Base-by-base conservation (phyloP, 257 asterid species). In the Catharanthus roseus region DNA sequence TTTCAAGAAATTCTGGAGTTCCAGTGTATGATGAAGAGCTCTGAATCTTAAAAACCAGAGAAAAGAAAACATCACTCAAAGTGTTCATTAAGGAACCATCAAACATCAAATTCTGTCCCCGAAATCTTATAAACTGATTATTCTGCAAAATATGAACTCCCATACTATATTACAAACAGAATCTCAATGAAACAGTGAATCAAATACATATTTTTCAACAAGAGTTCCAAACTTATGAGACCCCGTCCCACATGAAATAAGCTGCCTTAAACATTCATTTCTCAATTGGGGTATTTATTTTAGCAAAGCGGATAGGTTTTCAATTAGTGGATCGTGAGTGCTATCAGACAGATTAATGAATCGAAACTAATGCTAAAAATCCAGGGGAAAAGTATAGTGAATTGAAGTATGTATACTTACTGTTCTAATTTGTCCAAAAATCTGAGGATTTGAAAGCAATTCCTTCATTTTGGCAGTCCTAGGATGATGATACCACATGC, bases 401-500 rank as follows among this genome's bases (percentile, higher is more conserved):
- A 4, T 29, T 45, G 41, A 67, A 45, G 0, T 15, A 1, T 16
- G 24, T 34, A 21, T 16, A 80, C 88, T 80, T 75, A 90, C 97
- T 42, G 81, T 74, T 83, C 68, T 85, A 77, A 87, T 77, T 66
- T 74, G 81, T 29, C 97, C 93, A 70, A 87, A 87, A 56, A 74
- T 61, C 23, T 83, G 68, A 5, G 80, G 65, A 80, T 89, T 63
- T 21, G 77, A 73, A 1, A 89, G 31, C 69, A 91, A 13, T 21
- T 85, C 90, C 80, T 83, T 89, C 90, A 89, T 86, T 61, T 75
- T 81, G 0, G 71, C 71, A 38, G 97, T 91, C 77, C 97, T 80
- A 24, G 96, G 97, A 75, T 91, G 96, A 82, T 91, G 97, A 84
- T 85, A 86, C 97, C 97, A 89, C 95, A 91, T 89, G 70, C 88